Conservation (phyloP, 805 yeast species). For the Jamesozyma jinghongensis region DNA sequence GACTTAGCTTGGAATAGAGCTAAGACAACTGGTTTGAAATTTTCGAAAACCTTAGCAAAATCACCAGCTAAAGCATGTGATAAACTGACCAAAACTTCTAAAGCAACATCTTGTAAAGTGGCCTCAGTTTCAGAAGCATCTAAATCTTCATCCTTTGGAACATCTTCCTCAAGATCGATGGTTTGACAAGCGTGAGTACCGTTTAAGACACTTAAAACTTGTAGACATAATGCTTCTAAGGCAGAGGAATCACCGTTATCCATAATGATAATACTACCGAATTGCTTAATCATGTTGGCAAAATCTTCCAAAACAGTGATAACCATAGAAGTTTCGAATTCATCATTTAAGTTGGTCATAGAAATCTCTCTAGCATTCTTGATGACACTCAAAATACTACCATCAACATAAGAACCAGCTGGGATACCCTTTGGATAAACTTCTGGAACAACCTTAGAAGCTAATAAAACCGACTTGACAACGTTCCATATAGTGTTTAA, state of each 20-base stretch:
- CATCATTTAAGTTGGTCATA: slow-evolving; percentile 56
- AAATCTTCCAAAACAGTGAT: slow-evolving; percentile 67
- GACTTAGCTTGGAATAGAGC: slow-evolving; percentile 52
- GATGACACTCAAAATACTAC: slow-evolving; percentile 48
- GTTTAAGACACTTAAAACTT: slow-evolving; percentile 62
- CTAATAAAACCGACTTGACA: slow-evolving; percentile 53
- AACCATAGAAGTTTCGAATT: slow-evolving; percentile 77
- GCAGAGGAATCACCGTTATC: slow-evolving; percentile 48
- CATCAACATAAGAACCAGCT: slow-evolving; percentile 49
- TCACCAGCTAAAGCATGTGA: slow-evolving; percentile 72
- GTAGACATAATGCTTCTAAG: slow-evolving; percentile 61
- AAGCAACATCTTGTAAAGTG: slow-evolving; percentile 70
- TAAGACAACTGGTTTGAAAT: slow-evolving; percentile 58
- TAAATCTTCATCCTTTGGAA: slow-evolving; percentile 43
- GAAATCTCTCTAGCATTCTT: slow-evolving; percentile 61
- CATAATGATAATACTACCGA: slow-evolving; percentile 63
- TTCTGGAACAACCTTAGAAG: slow-evolving; percentile 40
- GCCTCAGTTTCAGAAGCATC: slow-evolving; percentile 56
- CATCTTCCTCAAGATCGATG: slow-evolving; percentile 59
- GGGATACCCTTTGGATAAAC: slow-evolving; percentile 58
- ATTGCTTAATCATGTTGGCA: slow-evolving; percentile 53
- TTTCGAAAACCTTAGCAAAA: slow-evolving; percentile 61
- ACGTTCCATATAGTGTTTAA: slow-evolving; percentile 76
- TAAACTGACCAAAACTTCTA: slow-evolving; percentile 75
- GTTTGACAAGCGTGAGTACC: slow-evolving; percentile 80